phyloP scores from a whole-genome alignment of 192 early-diverging fungal genomes.

The Entomortierella lignicola region DNA sequence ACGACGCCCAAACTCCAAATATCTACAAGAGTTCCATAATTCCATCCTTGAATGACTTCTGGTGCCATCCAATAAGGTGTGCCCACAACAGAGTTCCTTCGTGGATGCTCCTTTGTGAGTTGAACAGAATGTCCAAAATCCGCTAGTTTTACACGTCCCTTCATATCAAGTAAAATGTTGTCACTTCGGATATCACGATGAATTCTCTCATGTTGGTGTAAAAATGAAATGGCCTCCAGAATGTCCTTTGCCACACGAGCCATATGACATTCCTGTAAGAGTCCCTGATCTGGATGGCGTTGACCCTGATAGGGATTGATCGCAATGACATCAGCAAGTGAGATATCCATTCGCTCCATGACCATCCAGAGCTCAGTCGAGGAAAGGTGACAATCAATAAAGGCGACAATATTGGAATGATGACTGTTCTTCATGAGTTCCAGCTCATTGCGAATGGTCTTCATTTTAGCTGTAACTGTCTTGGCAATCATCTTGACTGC shows the following conservation, averaged over 20 bases:
- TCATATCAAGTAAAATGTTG: constrained; percentile 88
- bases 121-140: constrained; percentile 98
- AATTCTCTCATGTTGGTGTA: constrained; percentile 86
- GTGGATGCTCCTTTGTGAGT: constrained; percentile 81
- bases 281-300: constrained; percentile 41
- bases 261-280: constrained; percentile 91
- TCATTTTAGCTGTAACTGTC: constrained; percentile 88
- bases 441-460: constrained; percentile 91
- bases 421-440: constrained; percentile 88
- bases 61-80: constrained; percentile 99
- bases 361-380: constrained; percentile 93
- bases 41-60: constrained; percentile 91
- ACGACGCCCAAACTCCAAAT: constrained; percentile 96
- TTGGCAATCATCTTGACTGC: constrained; percentile 95
- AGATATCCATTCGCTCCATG: constrained; percentile 99
- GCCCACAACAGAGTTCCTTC: constrained; percentile 88
- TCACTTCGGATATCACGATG: constrained; percentile 95
- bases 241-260: constrained; percentile 90
- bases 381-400: constrained; percentile 85
- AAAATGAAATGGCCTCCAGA: constrained; percentile 77
- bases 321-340: constrained; percentile 97
- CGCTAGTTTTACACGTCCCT: constrained; percentile 90
- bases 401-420: constrained; percentile 96
- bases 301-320: constrained; percentile 68
- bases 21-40: constrained; percentile 93